Evolutionary conservation across 495 filamentous ascomycete genomes (phyloP).

Genomic region (Penicillium ochrochloron): DNA sequence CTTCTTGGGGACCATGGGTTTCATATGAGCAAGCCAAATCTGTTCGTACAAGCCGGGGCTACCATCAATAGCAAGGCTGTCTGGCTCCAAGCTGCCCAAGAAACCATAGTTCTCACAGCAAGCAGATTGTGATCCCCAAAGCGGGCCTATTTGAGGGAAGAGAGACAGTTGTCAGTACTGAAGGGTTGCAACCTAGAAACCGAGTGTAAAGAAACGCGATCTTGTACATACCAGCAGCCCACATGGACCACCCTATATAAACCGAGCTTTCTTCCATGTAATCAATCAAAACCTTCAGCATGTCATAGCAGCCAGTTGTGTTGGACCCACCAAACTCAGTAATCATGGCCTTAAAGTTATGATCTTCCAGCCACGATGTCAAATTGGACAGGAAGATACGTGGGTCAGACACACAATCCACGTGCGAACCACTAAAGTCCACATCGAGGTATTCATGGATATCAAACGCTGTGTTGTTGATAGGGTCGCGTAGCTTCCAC

Average conservation of each 20-base stretch:
- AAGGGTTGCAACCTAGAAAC: not conserved
- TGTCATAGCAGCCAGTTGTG: not conserved
- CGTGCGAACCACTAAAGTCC: not conserved
- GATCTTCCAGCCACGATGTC: not conserved
- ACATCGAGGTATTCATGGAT: conserved; percentile 1
- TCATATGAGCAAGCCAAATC: not conserved
- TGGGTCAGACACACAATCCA: not conserved
- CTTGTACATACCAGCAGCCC: not conserved
- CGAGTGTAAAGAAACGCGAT: not conserved
- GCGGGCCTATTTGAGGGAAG: not conserved
- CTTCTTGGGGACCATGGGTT: not conserved
- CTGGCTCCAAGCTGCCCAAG: not conserved
- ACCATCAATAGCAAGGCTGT: not conserved
- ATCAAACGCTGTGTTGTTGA: conserved; percentile 1
- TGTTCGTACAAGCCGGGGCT: conserved; percentile 1
- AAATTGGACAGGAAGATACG: not conserved
- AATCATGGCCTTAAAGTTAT: not conserved
- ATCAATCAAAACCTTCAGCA: conserved; percentile 1
- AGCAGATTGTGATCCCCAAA: not conserved
- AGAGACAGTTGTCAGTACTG: not conserved
- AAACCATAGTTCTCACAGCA: conserved; percentile 1
- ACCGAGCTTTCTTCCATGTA: not conserved
- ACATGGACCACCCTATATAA: conserved; percentile 1
- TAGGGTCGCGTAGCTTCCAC: not conserved
- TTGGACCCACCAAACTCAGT: conserved; percentile 2